Evolutionary conservation across 768 basidiomycete species (phyloP).

Genomic region (Mycena polygramma): DNA sequence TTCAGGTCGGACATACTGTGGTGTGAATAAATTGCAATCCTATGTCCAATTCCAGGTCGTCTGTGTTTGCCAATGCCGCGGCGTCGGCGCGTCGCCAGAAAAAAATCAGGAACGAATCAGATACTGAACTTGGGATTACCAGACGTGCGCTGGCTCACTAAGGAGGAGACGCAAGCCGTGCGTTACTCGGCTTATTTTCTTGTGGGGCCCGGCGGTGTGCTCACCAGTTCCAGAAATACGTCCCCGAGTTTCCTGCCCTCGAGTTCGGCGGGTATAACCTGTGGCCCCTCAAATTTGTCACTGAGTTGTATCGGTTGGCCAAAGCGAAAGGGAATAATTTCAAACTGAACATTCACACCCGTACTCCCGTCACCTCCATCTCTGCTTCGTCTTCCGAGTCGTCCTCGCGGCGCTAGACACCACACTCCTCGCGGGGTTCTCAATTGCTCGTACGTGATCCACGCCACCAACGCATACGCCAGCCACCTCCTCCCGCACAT

Average conservation of each 20-base stretch:
- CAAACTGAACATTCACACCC: conserved; percentile 74
- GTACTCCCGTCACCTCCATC: conserved; percentile 74
- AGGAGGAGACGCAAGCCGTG: conserved; percentile 27
- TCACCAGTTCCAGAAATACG: conserved; percentile 50
- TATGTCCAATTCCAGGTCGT: no score
- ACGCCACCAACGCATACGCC: conserved; percentile 90
- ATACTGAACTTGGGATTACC: no score
- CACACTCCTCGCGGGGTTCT: conserved; percentile 80
- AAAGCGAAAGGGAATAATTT: conserved; percentile 46
- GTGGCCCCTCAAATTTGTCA: conserved; percentile 88
- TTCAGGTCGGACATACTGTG: no score
- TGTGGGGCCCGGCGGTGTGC: neutral
- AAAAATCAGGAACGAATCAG: no score
- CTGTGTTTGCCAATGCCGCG: no score
- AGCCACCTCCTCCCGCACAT: conserved; percentile 83
- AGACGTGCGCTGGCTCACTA: conserved; percentile 26
- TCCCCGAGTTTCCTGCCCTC: conserved; percentile 65
- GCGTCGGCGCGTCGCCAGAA: no score
- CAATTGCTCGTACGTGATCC: conserved; percentile 74
- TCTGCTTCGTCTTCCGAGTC: conserved; percentile 22
- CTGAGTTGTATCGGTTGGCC: conserved; percentile 67
- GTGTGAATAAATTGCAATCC: no score
- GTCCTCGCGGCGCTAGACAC: conserved; percentile 59
- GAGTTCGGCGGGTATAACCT: conserved; percentile 71
- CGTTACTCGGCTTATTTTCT: neutral